Evolutionary conservation across 306 rosid genomes (phyloP).

Genomic region (Sechiopsis laciniata): DNA sequence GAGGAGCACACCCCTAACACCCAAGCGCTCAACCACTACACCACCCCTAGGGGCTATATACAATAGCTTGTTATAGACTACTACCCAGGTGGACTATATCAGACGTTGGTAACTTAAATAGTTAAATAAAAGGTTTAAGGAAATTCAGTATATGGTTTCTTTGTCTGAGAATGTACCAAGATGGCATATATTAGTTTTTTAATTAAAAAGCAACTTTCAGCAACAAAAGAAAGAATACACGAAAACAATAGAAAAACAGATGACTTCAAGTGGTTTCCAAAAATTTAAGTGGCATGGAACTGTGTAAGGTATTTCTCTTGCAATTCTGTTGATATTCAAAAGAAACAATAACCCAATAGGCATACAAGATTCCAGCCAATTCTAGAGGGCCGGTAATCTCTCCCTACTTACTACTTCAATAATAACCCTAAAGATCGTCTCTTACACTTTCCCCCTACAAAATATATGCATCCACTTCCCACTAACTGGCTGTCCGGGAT

Average conservation of each 20-base stretch:
- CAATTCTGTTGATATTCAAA: not conserved
- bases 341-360: constrained; percentile 7
- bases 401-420: not conserved
- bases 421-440: not conserved
- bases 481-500: not conserved
- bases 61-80: not conserved
- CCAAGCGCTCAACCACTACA: too few species aligned
- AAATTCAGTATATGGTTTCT: not conserved
- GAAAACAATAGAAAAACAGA: not conserved
- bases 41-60: too few species aligned
- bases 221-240: not conserved
- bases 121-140: not conserved
- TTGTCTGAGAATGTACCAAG: not conserved
- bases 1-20: too few species aligned
- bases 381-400: not conserved
- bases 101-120: not conserved
- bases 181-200: not conserved
- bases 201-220: not conserved
- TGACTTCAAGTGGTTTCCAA: too few species aligned
- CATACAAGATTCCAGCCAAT: not conserved
- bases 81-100: not conserved
- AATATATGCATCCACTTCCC: not conserved
- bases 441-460: not conserved
- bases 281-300: not conserved
- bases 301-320: not conserved